Percentiles rank a stretch among this genome's conserved stretches.
Conservation (phyloP, 2,329 filamentous ascomycete genomes). For the Chalara sp. region DNA sequence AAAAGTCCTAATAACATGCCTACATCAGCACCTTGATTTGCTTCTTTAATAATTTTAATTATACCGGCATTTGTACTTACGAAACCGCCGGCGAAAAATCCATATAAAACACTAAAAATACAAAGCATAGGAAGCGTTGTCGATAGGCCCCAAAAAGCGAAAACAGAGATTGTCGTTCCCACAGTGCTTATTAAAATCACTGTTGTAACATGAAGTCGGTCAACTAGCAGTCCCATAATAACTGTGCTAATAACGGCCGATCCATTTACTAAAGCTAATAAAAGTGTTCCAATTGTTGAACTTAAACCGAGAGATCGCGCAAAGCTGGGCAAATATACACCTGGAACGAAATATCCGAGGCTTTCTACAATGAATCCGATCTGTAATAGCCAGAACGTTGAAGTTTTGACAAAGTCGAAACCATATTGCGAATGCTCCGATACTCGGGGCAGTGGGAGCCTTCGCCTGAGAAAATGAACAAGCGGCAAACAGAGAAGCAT, state of each 20-base stretch:
- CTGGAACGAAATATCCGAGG: slow-evolving; percentile 42
- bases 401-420: slow-evolving; percentile 33
- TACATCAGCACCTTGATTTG: slow-evolving; percentile 16
- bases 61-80: slow-evolving; percentile 38
- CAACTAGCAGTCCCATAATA: slow-evolving; percentile 35
- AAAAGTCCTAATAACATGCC: slow-evolving; percentile 24
- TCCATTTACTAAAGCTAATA: slow-evolving; percentile 37
- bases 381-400: slow-evolving; percentile 41
- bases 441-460: slow-evolving; percentile 33
- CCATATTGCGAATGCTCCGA: slow-evolving; percentile 4
- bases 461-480: slow-evolving; percentile 49
- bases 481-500: slow-evolving; percentile 47
- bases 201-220: slow-evolving; percentile 29
- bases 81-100: slow-evolving; percentile 46
- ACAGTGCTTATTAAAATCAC: slow-evolving; percentile 37
- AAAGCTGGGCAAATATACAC: slow-evolving; percentile 38
- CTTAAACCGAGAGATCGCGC: slow-evolving; percentile 31
- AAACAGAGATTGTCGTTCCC: slow-evolving; percentile 36
- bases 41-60: slow-evolving; percentile 13
- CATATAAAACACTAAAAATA: slow-evolving; percentile 40
- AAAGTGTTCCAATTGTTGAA: slow-evolving; percentile 32
- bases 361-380: slow-evolving; percentile 40
- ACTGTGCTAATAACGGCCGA: slow-evolving; percentile 35
- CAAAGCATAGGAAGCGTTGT: slow-evolving; percentile 33
- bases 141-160: slow-evolving; percentile 44